A percentile compares a stretch with the other conserved stretches of the same genome.
Conservation (phyloP, 805 yeast species). For the Candida caryicola region DNA sequence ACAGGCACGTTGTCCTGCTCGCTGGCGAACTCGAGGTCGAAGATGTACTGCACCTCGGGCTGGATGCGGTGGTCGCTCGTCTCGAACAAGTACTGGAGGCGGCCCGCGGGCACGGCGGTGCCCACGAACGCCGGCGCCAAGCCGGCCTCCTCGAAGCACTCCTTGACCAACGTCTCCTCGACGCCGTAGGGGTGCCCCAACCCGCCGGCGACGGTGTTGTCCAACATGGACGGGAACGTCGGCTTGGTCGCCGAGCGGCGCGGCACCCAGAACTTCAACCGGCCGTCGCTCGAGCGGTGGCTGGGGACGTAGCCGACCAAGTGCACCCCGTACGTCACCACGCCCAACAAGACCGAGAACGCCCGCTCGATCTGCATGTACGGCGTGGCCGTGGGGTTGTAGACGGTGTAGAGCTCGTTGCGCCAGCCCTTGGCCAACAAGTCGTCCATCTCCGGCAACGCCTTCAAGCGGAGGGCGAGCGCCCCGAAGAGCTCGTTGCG, state of each 20-base stretch:
- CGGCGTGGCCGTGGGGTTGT: slow-evolving; percentile 50
- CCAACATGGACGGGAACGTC: slow-evolving; percentile 88
- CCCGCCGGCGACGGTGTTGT: slow-evolving; percentile 95
- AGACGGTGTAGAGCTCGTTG: slow-evolving; percentile 74
- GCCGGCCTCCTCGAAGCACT: slow-evolving; percentile 90
- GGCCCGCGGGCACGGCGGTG: slow-evolving; percentile 55
- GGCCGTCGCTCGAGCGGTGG: slow-evolving; percentile 32
- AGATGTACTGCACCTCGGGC: slow-evolving; percentile 84
- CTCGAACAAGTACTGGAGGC: slow-evolving; percentile 61
- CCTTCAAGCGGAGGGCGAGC: slow-evolving; percentile 43
- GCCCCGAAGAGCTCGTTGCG: slow-evolving; percentile 40
- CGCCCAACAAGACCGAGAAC: slow-evolving; percentile 76
- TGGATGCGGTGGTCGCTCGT: slow-evolving; percentile 59
- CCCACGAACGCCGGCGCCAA: slow-evolving; percentile 51
- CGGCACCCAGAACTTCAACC: slow-evolving; percentile 76
- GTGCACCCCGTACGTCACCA: slow-evolving; percentile 88
- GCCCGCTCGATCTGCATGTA: slow-evolving; percentile 80
- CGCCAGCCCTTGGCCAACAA: slow-evolving; percentile 70
- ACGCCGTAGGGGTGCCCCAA: slow-evolving; percentile 76
- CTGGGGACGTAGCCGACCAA: slow-evolving; percentile 72
- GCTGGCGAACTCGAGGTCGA: slow-evolving; percentile 60
- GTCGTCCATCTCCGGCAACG: slow-evolving; percentile 21
- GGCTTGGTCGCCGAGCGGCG: slow-evolving; percentile 72
- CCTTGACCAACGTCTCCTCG: slow-evolving; percentile 77
- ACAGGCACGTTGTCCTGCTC: slow-evolving; percentile 43